Evolutionary conservation across 768 basidiomycete genomes (phyloP).

Genomic region (Lactarius sp.): DNA sequence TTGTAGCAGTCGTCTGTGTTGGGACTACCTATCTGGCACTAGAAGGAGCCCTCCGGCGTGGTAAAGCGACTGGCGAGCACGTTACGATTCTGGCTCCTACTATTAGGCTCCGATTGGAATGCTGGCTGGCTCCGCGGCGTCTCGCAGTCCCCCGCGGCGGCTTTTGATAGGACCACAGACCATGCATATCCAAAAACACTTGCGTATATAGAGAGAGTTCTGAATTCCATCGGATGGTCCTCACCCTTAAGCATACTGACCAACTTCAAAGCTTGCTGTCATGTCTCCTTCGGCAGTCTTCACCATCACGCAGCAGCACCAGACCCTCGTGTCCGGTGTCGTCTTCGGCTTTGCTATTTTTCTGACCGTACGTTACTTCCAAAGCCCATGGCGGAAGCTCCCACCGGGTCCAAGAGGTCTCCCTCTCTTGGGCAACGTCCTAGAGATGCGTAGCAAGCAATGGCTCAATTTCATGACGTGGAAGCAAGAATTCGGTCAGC

Average conservation of each 20-base stretch:
- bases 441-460: constrained; percentile 13
- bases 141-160: too few relatives aligned
- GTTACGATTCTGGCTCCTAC: too few relatives aligned
- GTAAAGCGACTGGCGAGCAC: too few relatives aligned
- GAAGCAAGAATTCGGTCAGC: constrained; percentile 19
- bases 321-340: background rate
- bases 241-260: background rate
- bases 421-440: constrained; percentile 18
- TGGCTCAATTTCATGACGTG: constrained; percentile 21
- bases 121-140: too few relatives aligned
- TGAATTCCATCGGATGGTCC: too few relatives aligned
- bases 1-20: too few relatives aligned
- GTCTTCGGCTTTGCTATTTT: background rate
- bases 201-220: too few relatives aligned
- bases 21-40: too few relatives aligned
- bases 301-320: background rate
- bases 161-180: too few relatives aligned
- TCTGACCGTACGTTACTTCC: background rate
- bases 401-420: constrained; percentile 19
- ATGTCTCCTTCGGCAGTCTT: background rate
- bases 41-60: too few relatives aligned
- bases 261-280: background rate
- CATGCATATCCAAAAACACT: too few relatives aligned
- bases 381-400: constrained; percentile 22
- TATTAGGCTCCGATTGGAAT: too few relatives aligned